These are phyloP conservation scores for Begonia loranthoides DNA, from an alignment of 306 rosid species.

Conservation along the genomic window DNA sequence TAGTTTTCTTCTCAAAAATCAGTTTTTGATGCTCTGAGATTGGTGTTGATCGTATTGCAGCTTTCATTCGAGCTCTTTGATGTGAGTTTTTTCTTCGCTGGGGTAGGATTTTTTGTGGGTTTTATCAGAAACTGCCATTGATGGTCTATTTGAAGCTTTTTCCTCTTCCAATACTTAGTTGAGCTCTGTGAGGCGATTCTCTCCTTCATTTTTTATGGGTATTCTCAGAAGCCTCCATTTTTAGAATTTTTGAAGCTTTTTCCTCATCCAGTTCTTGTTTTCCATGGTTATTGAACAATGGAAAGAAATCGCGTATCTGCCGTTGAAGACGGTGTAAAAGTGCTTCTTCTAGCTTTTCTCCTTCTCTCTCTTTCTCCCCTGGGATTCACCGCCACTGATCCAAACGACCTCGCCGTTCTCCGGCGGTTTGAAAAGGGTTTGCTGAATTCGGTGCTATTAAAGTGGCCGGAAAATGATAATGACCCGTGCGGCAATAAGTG, in stretches of 20 bases:
- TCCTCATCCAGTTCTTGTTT: slow-evolving; percentile 5
- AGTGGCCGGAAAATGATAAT: slow-evolving; percentile 47
- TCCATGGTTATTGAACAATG: slow-evolving; percentile 17
- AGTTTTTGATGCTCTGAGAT: slow-evolving; percentile 3
- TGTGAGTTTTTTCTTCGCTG: not conserved
- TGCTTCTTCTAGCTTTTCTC: slow-evolving; percentile 8
- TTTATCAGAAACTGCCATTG: slow-evolving; percentile 9
- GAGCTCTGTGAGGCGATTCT: not conserved
- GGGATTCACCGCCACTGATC: slow-evolving; percentile 35
- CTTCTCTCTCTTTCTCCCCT: slow-evolving; percentile 17
- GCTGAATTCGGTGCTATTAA: slow-evolving; percentile 49
- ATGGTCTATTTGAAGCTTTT: slow-evolving; percentile 19
- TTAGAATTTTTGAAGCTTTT: slow-evolving; percentile 18
- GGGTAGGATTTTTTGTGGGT: slow-evolving; percentile 9
- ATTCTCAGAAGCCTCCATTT: slow-evolving; percentile 9
- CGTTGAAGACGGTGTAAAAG: slow-evolving; percentile 19
- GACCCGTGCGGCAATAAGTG: slow-evolving; percentile 73
- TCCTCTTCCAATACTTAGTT: slow-evolving; percentile 5
- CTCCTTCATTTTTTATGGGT: slow-evolving; percentile 3
- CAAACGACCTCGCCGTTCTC: slow-evolving; percentile 47
- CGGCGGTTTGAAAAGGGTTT: slow-evolving; percentile 39
- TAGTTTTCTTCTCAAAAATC: not conserved
- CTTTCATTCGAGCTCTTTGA: not conserved
- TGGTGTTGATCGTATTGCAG: slow-evolving; percentile 1
- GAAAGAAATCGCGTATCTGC: slow-evolving; percentile 14